A percentile compares a stretch with the other conserved stretches of the same genome.
Evolutionary conservation across 2,329 filamentous ascomycete species (phyloP).

Genomic region (Plenodomus lindquistii): DNA sequence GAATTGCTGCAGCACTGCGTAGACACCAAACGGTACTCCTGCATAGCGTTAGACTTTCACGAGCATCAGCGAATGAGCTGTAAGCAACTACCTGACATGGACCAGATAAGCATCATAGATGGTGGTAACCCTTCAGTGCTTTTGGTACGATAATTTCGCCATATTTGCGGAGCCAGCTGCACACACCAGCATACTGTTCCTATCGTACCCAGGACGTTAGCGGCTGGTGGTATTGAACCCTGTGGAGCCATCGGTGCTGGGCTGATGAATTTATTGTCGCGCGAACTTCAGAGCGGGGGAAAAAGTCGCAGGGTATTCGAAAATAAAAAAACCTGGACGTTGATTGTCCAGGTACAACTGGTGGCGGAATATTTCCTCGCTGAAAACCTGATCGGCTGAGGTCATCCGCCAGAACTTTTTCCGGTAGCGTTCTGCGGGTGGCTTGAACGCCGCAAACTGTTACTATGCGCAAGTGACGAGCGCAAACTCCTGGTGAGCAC

Average conservation of each 20-base stretch:
- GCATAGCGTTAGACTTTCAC: background rate
- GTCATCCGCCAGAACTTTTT: no score
- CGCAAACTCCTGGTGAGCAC: background rate
- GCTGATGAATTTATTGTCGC: no score
- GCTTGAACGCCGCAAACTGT: background rate
- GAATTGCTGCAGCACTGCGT: conserved; percentile 58
- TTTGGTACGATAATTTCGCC: conserved; percentile 68
- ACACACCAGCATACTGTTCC: conserved; percentile 55
- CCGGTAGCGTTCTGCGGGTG: no score
- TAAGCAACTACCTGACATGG: conserved; percentile 53
- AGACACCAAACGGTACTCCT: conserved; percentile 64
- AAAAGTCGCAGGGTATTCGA: no score
- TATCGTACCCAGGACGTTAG: conserved; percentile 62
- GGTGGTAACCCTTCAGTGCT: conserved; percentile 66
- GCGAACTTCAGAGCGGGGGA: no score
- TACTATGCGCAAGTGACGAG: background rate
- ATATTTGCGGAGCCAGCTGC: conserved; percentile 55
- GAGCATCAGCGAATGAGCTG: background rate
- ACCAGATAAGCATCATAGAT: conserved; percentile 73
- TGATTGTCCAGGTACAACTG: background rate
- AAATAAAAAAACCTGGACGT: background rate
- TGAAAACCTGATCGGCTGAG: background rate
- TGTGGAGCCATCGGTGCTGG: conserved; percentile 24
- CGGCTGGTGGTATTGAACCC: conserved; percentile 51
- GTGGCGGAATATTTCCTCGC: background rate